These are phyloP conservation scores for Phalaenopsis hybrid DNA, from an alignment of 116 monocot species.

Conservation along the genomic window DNA sequence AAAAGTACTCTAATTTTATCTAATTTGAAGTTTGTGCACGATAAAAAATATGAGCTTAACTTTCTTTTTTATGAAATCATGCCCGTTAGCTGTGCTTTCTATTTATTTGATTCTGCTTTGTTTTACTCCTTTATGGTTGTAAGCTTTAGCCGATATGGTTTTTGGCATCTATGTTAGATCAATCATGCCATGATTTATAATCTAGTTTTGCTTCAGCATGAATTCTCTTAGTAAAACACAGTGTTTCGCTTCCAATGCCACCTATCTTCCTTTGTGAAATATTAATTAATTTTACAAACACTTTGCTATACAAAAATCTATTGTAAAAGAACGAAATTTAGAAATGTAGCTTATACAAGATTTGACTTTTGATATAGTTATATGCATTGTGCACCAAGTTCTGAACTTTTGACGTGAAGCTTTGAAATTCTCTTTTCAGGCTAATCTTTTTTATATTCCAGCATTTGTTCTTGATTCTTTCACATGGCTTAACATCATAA, in stretches of 20 bases:
- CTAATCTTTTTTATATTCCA: neutral
- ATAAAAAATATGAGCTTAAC: too few relatives aligned
- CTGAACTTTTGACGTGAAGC: neutral
- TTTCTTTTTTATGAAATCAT: too few relatives aligned
- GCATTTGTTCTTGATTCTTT: neutral
- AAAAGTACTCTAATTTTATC: too few relatives aligned
- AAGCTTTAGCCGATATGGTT: neutral
- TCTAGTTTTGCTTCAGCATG: neutral
- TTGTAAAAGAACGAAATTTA: neutral
- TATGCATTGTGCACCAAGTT: constrained; percentile 1
- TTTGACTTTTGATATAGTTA: neutral
- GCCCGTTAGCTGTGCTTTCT: too few relatives aligned
- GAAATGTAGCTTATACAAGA: neutral
- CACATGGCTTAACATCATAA: neutral
- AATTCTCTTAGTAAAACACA: neutral
- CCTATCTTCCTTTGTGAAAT: neutral
- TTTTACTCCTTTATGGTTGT: neutral
- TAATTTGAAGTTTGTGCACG: too few relatives aligned
- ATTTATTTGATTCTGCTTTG: neutral
- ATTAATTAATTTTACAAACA: neutral
- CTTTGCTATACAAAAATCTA: neutral
- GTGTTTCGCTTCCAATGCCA: neutral
- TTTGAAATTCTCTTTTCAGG: neutral
- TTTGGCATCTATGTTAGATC: neutral
- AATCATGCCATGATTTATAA: neutral